Evolutionary conservation across 1,139 yeast genomes (phyloP).

Genomic region (Nadsonia commutata): DNA sequence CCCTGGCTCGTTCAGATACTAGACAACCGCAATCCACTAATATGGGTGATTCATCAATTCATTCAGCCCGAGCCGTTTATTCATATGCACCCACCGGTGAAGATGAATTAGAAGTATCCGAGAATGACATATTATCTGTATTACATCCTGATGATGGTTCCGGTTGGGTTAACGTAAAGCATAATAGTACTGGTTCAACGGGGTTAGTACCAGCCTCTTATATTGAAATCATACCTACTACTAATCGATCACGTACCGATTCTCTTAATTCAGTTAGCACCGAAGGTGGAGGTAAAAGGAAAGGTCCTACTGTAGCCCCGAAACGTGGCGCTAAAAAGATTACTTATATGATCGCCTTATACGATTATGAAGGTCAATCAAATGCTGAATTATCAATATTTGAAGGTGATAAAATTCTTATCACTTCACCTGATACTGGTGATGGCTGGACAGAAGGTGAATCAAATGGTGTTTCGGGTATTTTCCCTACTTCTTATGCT

Average conservation of each 20-base stretch:
- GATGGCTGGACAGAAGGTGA: slow-evolving; percentile 97
- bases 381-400: slow-evolving; percentile 62
- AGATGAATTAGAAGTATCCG: slow-evolving; percentile 53
- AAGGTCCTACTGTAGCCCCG: slow-evolving; percentile 77
- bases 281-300: slow-evolving; percentile 26
- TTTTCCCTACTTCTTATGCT: slow-evolving; percentile 72
- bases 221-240: slow-evolving; percentile 31
- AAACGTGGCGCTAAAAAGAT: slow-evolving; percentile 54
- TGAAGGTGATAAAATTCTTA: slow-evolving; percentile 63
- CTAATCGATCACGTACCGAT: slow-evolving; percentile 7
- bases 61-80: slow-evolving; percentile 43
- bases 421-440: slow-evolving; percentile 63
- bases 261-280: slow-evolving; percentile 9
- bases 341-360: slow-evolving; percentile 57
- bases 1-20: not conserved
- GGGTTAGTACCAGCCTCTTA: slow-evolving; percentile 89
- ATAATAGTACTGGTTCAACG: slow-evolving; percentile 30
- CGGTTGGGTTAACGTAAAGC: slow-evolving; percentile 69
- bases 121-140: slow-evolving; percentile 49
- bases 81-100: slow-evolving; percentile 55
- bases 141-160: slow-evolving; percentile 69
- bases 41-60: slow-evolving; percentile 10
- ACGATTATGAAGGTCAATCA: slow-evolving; percentile 70
- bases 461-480: slow-evolving; percentile 52
- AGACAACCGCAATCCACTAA: slow-evolving; percentile 5